Conservation (phyloP, 2,329 filamentous ascomycete species). For the Aspergillus puulaauensis region DNA sequence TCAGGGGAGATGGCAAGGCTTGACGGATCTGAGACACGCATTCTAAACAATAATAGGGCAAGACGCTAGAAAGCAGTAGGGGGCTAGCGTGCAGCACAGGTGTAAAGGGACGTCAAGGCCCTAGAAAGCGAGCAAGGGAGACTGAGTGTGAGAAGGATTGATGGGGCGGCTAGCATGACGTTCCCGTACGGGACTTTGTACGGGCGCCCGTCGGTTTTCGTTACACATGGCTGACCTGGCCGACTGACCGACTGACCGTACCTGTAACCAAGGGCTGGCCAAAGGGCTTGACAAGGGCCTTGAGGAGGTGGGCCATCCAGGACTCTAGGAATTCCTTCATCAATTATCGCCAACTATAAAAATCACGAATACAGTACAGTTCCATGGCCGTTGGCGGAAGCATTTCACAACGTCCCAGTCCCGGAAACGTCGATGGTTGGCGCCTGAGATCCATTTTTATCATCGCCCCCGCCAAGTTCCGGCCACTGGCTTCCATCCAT, state of each 20-base stretch:
- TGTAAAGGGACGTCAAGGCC: background rate
- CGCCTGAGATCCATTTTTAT: constrained; percentile 5
- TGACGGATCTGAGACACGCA: constrained; percentile 17
- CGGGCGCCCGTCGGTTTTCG: background rate
- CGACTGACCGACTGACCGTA: background rate
- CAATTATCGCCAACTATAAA: constrained; percentile 2
- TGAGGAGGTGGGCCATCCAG: background rate
- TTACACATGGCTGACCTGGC: background rate
- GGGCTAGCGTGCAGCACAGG: background rate
- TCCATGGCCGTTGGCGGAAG: background rate
- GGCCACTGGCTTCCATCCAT: constrained; percentile 12
- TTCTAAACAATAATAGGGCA: constrained; percentile 3
- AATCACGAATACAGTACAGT: no score
- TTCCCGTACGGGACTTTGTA: background rate
- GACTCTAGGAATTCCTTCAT: background rate
- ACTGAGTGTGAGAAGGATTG: background rate
- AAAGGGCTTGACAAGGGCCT: background rate
- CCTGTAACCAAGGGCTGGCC: background rate
- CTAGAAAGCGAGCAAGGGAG: background rate
- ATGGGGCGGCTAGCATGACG: background rate
- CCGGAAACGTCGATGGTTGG: constrained; percentile 25
- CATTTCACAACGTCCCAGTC: background rate
- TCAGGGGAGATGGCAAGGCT: constrained; percentile 24
- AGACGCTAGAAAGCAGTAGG: background rate
- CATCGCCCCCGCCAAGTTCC: constrained; percentile 13